These are phyloP conservation scores for Rhynchospora breviuscula DNA, from an alignment of 176 grass and related monocot species.

Conservation along the genomic window DNA sequence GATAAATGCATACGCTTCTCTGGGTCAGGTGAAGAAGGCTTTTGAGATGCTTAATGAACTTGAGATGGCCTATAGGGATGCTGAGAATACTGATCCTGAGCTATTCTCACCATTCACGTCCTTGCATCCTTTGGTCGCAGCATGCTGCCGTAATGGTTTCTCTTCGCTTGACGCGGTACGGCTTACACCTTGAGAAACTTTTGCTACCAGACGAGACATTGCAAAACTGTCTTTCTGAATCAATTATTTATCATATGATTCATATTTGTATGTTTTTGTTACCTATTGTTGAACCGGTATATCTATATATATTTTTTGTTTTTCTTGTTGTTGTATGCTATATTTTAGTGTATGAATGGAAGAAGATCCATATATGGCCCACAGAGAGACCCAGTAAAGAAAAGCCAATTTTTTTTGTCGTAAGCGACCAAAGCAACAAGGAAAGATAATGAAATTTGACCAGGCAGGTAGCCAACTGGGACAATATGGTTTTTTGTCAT, in stretches of 20 bases:
- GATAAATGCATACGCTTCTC: slow-evolving; percentile 83
- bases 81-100: slow-evolving; percentile 52
- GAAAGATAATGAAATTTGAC: neutral
- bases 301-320: neutral
- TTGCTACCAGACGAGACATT: neutral
- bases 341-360: neutral
- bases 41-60: slow-evolving; percentile 73
- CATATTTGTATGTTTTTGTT: neutral
- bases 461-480: neutral
- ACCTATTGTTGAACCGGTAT: neutral
- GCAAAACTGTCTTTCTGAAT: neutral
- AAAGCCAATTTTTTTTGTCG: neutral
- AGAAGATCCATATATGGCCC: neutral
- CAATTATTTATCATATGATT: neutral
- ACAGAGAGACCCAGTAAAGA: neutral
- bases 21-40: slow-evolving; percentile 79
- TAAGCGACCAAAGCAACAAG: neutral
- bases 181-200: neutral
- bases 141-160: slow-evolving; percentile 83
- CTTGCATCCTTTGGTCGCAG: slow-evolving; percentile 72
- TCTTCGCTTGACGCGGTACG: slow-evolving; percentile 73
- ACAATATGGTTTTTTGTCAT: neutral
- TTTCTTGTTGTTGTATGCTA: neutral
- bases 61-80: slow-evolving; percentile 78
- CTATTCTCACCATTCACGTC: slow-evolving; percentile 94